Percentiles rank a stretch among this genome's conserved stretches.
Evolutionary conservation across 192 early-diverging fungal species (phyloP).

Genomic region (Rhizophagus sp.): DNA sequence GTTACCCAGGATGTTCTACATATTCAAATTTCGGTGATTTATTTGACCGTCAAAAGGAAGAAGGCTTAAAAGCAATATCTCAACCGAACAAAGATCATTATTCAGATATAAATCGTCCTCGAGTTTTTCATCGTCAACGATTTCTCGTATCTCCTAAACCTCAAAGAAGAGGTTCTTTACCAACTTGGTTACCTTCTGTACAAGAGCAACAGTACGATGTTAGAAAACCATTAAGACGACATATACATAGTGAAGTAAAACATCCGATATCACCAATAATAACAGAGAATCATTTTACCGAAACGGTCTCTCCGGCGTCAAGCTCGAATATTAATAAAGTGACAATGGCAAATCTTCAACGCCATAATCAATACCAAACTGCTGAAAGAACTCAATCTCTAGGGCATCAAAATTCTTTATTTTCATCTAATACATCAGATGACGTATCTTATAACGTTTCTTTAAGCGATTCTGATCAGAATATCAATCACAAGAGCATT

Average conservation of each 20-base stretch:
- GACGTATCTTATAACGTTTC: slow-evolving; percentile 14
- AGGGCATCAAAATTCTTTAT: neutral
- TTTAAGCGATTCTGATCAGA: slow-evolving; percentile 16
- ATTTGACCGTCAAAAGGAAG: slow-evolving; percentile 27
- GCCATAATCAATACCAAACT: slow-evolving; percentile 18
- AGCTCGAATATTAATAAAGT: slow-evolving; percentile 1
- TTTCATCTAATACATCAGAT: slow-evolving; percentile 29
- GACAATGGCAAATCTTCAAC: slow-evolving; percentile 26
- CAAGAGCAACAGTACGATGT: neutral
- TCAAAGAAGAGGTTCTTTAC: slow-evolving; percentile 23
- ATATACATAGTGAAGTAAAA: neutral
- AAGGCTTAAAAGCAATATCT: slow-evolving; percentile 30
- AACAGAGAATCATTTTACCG: neutral
- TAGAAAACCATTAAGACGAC: slow-evolving; percentile 7
- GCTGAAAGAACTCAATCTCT: neutral
- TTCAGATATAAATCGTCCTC: slow-evolving; percentile 9
- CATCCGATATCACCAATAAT: neutral
- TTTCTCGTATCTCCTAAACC: slow-evolving; percentile 2
- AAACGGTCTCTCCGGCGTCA: neutral
- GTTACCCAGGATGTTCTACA: slow-evolving; percentile 2
- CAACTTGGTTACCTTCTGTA: slow-evolving; percentile 27
- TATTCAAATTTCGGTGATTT: slow-evolving; percentile 30
- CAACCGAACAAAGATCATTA: slow-evolving; percentile 2
- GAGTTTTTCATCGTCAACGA: slow-evolving; percentile 29
- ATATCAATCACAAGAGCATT: slow-evolving; percentile 5